These are phyloP conservation scores for Calocera cornea DNA, from an alignment of 768 basidiomycete genomes.

Conservation along the genomic window DNA sequence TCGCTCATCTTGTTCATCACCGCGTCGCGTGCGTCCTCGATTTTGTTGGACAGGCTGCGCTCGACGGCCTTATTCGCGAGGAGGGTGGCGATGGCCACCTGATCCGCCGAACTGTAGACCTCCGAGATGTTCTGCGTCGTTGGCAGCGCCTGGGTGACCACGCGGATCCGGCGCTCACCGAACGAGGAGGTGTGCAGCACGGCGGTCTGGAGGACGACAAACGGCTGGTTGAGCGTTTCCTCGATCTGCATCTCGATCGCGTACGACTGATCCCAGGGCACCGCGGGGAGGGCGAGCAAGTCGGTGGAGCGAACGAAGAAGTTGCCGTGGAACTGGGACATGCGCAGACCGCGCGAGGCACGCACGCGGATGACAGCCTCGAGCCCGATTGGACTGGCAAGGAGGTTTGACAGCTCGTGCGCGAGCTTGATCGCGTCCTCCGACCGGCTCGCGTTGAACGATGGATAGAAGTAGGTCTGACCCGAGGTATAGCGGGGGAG, in stretches of 20 bases:
- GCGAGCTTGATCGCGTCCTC: constrained; percentile 98
- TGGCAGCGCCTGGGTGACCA: constrained; percentile 75
- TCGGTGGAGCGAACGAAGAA: constrained; percentile 98
- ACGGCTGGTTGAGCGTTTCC: constrained; percentile 78
- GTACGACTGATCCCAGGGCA: constrained; percentile 93
- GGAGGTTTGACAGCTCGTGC: constrained; percentile 85
- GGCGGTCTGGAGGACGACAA: constrained; percentile 89
- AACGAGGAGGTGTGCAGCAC: constrained; percentile 89
- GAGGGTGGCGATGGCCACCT: constrained; percentile 69
- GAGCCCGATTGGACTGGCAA: constrained; percentile 88
- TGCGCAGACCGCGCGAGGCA: constrained; percentile 86
- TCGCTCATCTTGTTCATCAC: constrained; percentile 73
- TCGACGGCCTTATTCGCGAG: constrained; percentile 90
- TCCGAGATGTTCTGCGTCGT: constrained; percentile 81
- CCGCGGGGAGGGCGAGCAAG: constrained; percentile 86
- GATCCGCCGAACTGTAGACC: constrained; percentile 80
- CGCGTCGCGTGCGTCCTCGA: constrained; percentile 83
- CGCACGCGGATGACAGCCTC: constrained; percentile 97
- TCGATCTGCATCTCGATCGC: constrained; percentile 93
- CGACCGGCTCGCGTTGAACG: constrained; percentile 84
- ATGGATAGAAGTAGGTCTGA: constrained; percentile 95
- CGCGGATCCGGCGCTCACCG: constrained; percentile 86
- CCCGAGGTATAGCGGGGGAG: constrained; percentile 96
- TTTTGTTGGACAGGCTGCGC: constrained; percentile 64
- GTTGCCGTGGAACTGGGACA: constrained; percentile 97